Conservation (phyloP, 2,329 filamentous ascomycete species). For the Colletotrichum lupini region DNA sequence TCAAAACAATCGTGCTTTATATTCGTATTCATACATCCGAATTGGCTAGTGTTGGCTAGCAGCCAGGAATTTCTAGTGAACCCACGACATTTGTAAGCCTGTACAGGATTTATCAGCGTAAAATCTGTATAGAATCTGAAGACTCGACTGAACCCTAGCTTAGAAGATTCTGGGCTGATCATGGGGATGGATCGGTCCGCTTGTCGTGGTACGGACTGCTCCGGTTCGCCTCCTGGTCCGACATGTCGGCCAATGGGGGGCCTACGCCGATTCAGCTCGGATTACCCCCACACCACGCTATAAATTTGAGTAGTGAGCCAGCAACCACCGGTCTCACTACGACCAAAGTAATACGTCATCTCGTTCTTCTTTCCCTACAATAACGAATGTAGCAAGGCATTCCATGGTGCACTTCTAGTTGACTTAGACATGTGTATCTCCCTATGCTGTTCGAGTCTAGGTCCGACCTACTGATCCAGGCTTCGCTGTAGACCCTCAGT, state of each 20-base stretch:
- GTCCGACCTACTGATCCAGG: too few species aligned
- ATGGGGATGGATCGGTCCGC: background rate
- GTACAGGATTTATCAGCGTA: constrained; percentile 6
- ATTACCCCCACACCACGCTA: constrained; percentile 11
- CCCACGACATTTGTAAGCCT: constrained; percentile 1
- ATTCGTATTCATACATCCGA: background rate
- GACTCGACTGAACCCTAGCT: background rate
- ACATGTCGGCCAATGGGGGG: background rate
- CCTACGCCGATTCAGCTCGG: background rate
- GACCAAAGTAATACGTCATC: background rate
- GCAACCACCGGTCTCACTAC: too few species aligned
- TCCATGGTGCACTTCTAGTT: background rate
- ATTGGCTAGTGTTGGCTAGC: background rate
- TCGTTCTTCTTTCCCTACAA: background rate
- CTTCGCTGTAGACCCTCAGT: too few species aligned
- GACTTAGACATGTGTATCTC: too few species aligned
- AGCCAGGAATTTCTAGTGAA: background rate
- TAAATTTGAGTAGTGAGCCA: too few species aligned
- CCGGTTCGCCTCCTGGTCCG: background rate
- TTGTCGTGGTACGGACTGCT: background rate
- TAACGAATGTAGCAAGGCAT: background rate
- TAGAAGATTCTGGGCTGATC: background rate
- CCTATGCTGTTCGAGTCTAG: too few species aligned
- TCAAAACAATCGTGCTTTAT: background rate
- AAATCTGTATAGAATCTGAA: background rate